These are phyloP conservation scores for Arthroderma sp. DNA, from an alignment of 2,329 filamentous ascomycete species.

Conservation along the genomic window DNA sequence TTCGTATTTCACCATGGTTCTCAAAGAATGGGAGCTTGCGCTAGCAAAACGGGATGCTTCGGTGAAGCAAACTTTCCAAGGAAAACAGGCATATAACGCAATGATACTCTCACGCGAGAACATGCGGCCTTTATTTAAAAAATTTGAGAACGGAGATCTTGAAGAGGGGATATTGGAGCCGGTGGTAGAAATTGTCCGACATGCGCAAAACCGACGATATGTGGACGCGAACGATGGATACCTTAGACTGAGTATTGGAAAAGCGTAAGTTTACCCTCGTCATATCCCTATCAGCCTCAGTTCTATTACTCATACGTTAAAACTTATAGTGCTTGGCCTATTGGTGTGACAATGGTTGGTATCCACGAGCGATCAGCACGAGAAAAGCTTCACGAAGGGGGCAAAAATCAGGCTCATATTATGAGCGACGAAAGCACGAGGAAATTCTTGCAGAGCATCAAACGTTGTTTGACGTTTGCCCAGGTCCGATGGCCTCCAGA, in stretches of 20 bases:
- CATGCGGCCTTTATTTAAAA: constrained; percentile 78
- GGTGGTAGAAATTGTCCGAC: constrained; percentile 80
- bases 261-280: constrained; percentile 44
- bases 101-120: constrained; percentile 82
- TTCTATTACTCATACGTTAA: constrained; percentile 6
- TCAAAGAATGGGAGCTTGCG: constrained; percentile 72
- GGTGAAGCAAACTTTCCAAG: constrained; percentile 59
- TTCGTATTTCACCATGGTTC: constrained; percentile 93
- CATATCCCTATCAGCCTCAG: neutral
- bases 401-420: constrained; percentile 73
- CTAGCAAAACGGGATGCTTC: constrained; percentile 47
- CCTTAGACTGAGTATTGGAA: constrained; percentile 80
- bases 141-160: constrained; percentile 68
- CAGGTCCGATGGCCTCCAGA: constrained; percentile 93
- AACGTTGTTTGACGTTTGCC: constrained; percentile 88
- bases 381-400: constrained; percentile 78
- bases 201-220: constrained; percentile 80
- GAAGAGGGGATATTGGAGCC: constrained; percentile 68
- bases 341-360: constrained; percentile 98
- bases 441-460: constrained; percentile 96
- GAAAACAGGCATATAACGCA: constrained; percentile 66
- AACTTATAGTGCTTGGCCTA: constrained; percentile 64
- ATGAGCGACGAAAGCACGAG: constrained; percentile 93
- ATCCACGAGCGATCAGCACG: constrained; percentile 94
- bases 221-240: constrained; percentile 96